Evolutionary conservation across 495 filamentous ascomycete genomes (phyloP), one percentile per base, ranked within the genome.

Genomic region (Aspergillus bertholletiae): DNA sequence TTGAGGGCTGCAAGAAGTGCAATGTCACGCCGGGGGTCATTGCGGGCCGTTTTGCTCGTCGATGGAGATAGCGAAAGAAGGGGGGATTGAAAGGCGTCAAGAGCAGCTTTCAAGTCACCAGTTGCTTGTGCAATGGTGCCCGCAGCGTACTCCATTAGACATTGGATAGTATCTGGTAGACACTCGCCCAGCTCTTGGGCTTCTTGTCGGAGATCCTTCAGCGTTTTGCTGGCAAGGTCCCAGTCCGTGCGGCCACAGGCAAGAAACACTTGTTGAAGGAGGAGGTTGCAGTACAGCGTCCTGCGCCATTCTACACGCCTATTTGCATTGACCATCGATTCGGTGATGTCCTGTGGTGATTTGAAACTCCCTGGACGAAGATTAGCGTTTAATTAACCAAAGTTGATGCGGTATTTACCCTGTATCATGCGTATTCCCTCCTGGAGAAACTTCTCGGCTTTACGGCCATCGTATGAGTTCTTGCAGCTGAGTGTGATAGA

Each of bases 1-100:
- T 96, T 97, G 54, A 99, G 80, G 5, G 84, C 74, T 5, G 90
- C 88, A 11, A 97, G 80, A 46, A 96, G 81, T 8, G 84, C 75
- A 18, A 95, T 73, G 56, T 96, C 89, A 3, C 81, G 78, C 44
- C 80, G 79, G n/a, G 84, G 73, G 32, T 85, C 80, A 49, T 80
- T 74, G 46, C 68, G 71, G 43, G 69, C 57, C 57, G 69, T 71
- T 40, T 62, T 69, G 54, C 62, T 79, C 50, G 59, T 70, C 17
- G 62, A 64, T 26, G 74, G 65, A 17, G 86, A 76, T 23, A 78
- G 63, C 21, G 68, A 71, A 53, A 96, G 81, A 32, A 73, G 65
- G 9, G 73, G 66, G 37, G 84, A 80, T 62, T 83, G 75, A 73
- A 85, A 97, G 17, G 86, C 76, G 12, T 70, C 60, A 24, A 90